Conservation (phyloP, 129 eudicot species). For the Smallanthus sonchifolius region DNA sequence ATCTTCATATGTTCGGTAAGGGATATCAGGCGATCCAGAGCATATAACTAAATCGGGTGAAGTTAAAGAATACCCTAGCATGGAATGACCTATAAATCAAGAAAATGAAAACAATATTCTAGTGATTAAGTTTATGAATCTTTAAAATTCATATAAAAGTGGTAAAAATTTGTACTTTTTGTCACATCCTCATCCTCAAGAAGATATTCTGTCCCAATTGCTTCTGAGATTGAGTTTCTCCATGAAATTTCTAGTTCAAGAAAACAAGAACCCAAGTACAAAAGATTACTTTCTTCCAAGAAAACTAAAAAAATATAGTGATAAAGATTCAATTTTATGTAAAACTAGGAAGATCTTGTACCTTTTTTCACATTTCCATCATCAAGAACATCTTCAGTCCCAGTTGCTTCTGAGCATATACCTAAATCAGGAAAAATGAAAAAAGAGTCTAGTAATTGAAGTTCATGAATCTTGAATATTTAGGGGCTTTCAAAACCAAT, state of each 20-base stretch:
- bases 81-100: not conserved
- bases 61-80: slow-evolving; percentile 49
- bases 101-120: not conserved
- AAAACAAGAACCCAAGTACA: slow-evolving; percentile 9
- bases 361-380: not conserved
- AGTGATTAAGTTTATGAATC: slow-evolving; percentile 8
- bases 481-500: too few species aligned
- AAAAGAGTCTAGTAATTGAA: not conserved
- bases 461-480: too few species aligned
- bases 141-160: not conserved
- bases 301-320: not conserved
- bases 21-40: slow-evolving; percentile 62
- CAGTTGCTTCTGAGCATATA: not conserved
- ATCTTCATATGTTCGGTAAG: slow-evolving; percentile 28
- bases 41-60: slow-evolving; percentile 78
- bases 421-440: too few species aligned
- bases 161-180: not conserved
- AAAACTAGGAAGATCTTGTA: not conserved
- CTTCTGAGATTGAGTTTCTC: slow-evolving; percentile 1
- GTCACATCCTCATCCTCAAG: not conserved
- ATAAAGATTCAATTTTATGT: not conserved
- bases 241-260: slow-evolving; percentile 13
- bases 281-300: not conserved
- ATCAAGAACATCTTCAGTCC: not conserved
- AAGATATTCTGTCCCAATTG: not conserved